phyloP scores from a whole-genome alignment of 345 rosid species.

The Eucalyptus regnans region DNA sequence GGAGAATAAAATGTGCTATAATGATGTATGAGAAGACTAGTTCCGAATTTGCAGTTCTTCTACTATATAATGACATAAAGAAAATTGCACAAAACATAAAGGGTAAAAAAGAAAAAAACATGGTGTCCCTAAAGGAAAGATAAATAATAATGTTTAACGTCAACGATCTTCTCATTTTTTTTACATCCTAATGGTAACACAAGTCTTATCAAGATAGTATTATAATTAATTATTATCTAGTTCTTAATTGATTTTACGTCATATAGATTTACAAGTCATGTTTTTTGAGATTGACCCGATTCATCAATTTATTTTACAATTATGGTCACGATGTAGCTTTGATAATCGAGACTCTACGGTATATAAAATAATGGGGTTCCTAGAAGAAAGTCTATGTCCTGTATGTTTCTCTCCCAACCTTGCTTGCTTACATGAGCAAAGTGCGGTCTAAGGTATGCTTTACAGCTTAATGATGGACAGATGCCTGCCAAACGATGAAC shows the following conservation, averaged over 20 bases:
- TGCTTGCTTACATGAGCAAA: not conserved
- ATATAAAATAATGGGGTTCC: not conserved
- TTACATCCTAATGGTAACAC: not conserved
- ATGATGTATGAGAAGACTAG: not conserved
- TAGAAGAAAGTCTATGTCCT: not conserved
- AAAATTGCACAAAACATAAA: not conserved
- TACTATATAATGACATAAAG: not conserved
- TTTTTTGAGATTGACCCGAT: not conserved
- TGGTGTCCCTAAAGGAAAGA: not conserved
- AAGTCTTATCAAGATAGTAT: not conserved
- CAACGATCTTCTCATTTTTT: not conserved
- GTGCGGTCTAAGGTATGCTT: not conserved
- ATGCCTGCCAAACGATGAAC: not conserved
- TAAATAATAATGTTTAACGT: not conserved
- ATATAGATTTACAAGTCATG: not conserved
- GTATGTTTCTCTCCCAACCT: not conserved
- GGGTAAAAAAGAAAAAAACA: not conserved
- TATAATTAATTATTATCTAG: not conserved
- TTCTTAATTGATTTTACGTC: not conserved
- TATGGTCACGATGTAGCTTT: not conserved
- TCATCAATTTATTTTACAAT: not conserved
- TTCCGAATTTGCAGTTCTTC: not conserved
- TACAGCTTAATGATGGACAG: not conserved
- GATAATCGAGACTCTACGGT: too few species aligned
- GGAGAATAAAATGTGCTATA: not conserved